phyloP scores from a whole-genome alignment of 2,329 filamentous ascomycete genomes.

The Biscogniauxia marginata region DNA sequence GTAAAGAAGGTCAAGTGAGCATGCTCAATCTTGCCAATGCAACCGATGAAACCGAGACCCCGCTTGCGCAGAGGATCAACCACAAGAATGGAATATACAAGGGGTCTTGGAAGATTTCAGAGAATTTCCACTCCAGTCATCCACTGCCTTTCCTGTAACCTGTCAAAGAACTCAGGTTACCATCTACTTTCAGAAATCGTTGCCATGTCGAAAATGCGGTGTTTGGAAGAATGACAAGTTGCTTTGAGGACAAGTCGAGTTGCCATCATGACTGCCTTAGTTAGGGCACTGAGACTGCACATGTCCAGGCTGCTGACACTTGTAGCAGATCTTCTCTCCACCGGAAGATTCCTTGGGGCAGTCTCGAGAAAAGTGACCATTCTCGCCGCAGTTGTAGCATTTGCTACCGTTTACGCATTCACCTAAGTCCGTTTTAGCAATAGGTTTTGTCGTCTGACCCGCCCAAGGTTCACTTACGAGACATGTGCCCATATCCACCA shows the following conservation, averaged over 20 bases:
- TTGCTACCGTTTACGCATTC: slow-evolving; percentile 99
- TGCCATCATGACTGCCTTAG: slow-evolving; percentile 41
- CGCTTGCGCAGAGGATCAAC: slow-evolving; percentile 7
- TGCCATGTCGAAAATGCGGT: slow-evolving; percentile 5
- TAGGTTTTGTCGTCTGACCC: not conserved
- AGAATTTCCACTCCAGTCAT: slow-evolving; percentile 17
- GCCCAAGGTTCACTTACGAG: slow-evolving; percentile 53
- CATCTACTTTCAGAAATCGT: slow-evolving; percentile 20
- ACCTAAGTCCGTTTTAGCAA: slow-evolving; percentile 38
- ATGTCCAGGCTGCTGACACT: slow-evolving; percentile 81
- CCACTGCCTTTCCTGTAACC: slow-evolving; percentile 17
- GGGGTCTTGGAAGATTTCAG: slow-evolving; percentile 18
- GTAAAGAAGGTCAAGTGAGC: slow-evolving; percentile 9
- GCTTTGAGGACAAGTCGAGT: slow-evolving; percentile 9
- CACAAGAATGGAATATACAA: slow-evolving; percentile 25
- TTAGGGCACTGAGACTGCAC: slow-evolving; percentile 93
- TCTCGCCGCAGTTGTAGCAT: slow-evolving; percentile 98
- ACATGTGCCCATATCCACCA: slow-evolving; percentile 96
- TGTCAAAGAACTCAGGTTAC: slow-evolving; percentile 13
- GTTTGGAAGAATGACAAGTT: slow-evolving; percentile 11
- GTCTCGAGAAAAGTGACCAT: slow-evolving; percentile 92
- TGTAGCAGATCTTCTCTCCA: slow-evolving; percentile 97
- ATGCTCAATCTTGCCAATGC: slow-evolving; percentile 15
- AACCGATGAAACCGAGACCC: slow-evolving; percentile 10
- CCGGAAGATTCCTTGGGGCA: slow-evolving; percentile 88